Base-by-base conservation (phyloP, 2,329 filamentous ascomycete genomes). In the Colletotrichum agaves region DNA sequence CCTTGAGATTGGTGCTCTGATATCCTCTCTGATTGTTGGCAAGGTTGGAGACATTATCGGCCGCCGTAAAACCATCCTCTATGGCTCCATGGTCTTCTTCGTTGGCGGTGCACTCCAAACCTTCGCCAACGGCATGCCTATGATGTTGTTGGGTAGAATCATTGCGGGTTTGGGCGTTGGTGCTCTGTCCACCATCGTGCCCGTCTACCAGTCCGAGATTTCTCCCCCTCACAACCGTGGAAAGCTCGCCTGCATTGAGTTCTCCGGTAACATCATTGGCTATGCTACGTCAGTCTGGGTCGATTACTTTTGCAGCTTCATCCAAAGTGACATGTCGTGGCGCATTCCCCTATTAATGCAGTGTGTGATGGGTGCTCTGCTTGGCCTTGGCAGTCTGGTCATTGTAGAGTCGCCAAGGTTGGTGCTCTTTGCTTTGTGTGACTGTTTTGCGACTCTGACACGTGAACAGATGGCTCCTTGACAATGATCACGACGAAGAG, bases 251-350 rank as follows among this genome's bases (percentile, higher is more conserved):
- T 98, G 96, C 78, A 98, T 99, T 72, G 96, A 99, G 78, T 99
- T 98, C 76, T 95, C 95, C 0, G 96, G 96, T 61, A 99, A 99
- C 80, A 97, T 99, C 71, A 91, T 93, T 69, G 96, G 96, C 35
- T 99, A 99, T 78, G 91, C 95, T 61, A 94, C 93, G 60, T 98
- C 95, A 73, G 95, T 98, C 21, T 99, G 96, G 96, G 95, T 98
- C 31, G 96, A 99, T 79, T 99, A 98, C 80, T 95, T 96, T 74
- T 98, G 94, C 80, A 96, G 93, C 65, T 98, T 86, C 77, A 98
- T 99, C 76, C 80, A 93, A 70, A 93, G 85, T 74, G 84, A 98
- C 78, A 86, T 91, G 82, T 93, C 96, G 2, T 99, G 96, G 96
- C 92, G 96, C 55, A 74, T 98, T 49, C 96, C 96, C 1, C 82